Evolutionary conservation across 129 eudicot genomes (phyloP), one percentile per base, ranked within the genome.

Genomic region (Flaveria bidentis): DNA sequence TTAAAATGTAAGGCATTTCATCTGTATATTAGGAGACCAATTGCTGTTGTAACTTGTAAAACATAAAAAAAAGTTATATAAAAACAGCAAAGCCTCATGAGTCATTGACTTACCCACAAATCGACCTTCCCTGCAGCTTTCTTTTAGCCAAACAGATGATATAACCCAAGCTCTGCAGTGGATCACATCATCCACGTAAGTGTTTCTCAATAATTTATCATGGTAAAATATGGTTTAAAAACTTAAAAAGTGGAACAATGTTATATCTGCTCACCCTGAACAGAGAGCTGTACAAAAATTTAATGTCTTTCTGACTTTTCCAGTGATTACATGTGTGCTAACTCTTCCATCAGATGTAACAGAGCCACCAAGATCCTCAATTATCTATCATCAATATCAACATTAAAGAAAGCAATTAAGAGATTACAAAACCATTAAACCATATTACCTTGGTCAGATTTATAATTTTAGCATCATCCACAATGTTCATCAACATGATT

Each of bases 281-380:
- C 98, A 90, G 67, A 93, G 96, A 81, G 97, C 98, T 10, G 86
- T 84, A 81, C 98, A 93, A 85, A 93, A 90, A 55, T 93, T 93
- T 46, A 87, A 68, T n/a, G 98, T 90, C 77, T 83, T 85, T 76
- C 98, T 85, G 28, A 85, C 96, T 90, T 88, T 87, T 66, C 98
- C 97, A 5, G 97, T 87, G 80, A 93, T 78, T 18, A 93, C 86
- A 83, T 93, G 98, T 41, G 98, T 93, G 85, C 88, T 69, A 52
- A n/a, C 41, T 69, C 80, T 82, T 81, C 98, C 98, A 81, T 87
- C 88, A 69, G 82, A 46, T 47, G 91, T 82, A 82, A 88, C 92
- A 84, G 62, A 74, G 62, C 98, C 98, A 53, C 96, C 96, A 71
- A 93, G 96, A 66, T 88, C 91, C 75, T 84, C 81, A 52, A 93